Evolutionary conservation across 768 basidiomycete species (phyloP), one percentile per base, ranked within the genome.

Genomic region (Tylopilus cervinicoccineus): DNA sequence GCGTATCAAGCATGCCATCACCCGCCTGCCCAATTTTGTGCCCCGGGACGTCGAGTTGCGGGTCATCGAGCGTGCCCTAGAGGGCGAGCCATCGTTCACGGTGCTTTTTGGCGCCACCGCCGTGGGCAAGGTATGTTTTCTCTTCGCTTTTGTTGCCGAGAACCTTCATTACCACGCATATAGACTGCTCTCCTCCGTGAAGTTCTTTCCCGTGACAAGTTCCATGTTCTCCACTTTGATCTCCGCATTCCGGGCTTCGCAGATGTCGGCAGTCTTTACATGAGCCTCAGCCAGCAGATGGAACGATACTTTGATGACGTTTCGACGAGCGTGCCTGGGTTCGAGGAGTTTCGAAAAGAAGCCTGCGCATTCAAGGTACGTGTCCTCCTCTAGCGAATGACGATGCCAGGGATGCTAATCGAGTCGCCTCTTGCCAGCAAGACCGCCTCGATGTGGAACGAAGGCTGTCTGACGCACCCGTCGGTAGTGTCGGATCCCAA

Each of bases 191-290:
- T 93, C 8, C 72, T 92, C 12, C 78, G 88, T 38, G 86, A 92
- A 66, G 80, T 91, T 23, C 78, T 93, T 22, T 81, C 80, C 11
- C 71, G 73, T 17, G 75, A 81, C 10, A 71, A 71, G 42, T 92
- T 85, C 60, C 86, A 89, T 67, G 86, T 91, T 45, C 75, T 91
- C 40, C 85, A 89, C 59, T 88, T 92, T 55, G 88, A 92, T 64
- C 73, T 93, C 36, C 81, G 88, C 5, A 88, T 91, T 41, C 79
- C 89, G 4, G 88, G 88, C 0, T 92, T 92, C 58, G 87, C 88
- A 3, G 89, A 91, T 59, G 72, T 92, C 11, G 69, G 78, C 1
- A 90, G 88, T 57, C 71, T 92, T 28, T 91, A 92, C 59, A 76
- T 72, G 63, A 84, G 86, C 45, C 73, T 93, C 10, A 85, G 84